These are phyloP conservation scores for Saccharomycopsis guyanensis DNA, from an alignment of 805 yeast species.

Conservation along the genomic window DNA sequence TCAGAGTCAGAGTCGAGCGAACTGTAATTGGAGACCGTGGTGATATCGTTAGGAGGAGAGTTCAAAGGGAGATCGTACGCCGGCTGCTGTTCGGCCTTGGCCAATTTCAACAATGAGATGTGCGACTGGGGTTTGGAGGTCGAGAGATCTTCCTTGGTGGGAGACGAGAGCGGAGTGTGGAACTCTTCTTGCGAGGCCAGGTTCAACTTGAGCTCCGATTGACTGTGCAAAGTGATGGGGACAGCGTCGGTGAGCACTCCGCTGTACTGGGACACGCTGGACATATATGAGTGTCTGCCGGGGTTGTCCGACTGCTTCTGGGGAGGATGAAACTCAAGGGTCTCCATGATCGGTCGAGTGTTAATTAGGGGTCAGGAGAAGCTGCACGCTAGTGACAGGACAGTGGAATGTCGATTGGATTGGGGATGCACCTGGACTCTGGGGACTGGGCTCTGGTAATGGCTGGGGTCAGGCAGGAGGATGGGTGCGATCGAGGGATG, in stretches of 20 bases:
- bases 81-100: constrained; percentile 1
- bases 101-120: background rate
- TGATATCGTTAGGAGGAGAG: constrained; percentile 19
- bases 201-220: constrained; percentile 4
- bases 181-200: constrained; percentile 5
- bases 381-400: too few relatives aligned
- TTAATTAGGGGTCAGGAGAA: too few relatives aligned
- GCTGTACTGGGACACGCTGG: constrained; percentile 9
- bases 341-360: background rate
- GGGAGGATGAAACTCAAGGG: background rate
- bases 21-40: constrained; percentile 18
- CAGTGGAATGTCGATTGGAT: too few relatives aligned
- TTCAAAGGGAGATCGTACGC: constrained; percentile 7
- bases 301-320: background rate
- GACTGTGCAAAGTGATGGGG: constrained; percentile 9
- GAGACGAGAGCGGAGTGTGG: constrained; percentile 15
- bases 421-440: too few relatives aligned
- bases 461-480: too few relatives aligned
- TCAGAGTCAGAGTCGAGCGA: constrained; percentile 14
- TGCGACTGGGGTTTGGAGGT: background rate
- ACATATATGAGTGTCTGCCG: constrained; percentile 11
- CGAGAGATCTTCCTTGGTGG: background rate
- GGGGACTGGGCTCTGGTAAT: too few relatives aligned
- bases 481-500: too few relatives aligned
- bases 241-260: constrained; percentile 17